Conservation (phyloP, 441 rosid species). For the Eutrema salsugineum region DNA sequence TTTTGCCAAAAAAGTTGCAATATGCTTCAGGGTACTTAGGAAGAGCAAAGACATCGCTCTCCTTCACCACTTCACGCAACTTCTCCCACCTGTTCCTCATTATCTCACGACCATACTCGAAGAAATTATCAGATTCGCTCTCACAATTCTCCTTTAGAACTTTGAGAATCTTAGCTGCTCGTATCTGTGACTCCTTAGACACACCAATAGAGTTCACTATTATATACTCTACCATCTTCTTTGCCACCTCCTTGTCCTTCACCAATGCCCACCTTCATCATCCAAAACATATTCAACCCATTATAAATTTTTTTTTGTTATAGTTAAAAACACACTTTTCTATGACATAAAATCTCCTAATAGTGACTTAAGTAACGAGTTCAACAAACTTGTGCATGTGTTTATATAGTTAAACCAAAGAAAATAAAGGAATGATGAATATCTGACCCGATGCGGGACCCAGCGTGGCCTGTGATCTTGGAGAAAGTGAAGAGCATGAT, state of each 20-base stretch:
- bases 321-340: background rate
- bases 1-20: constrained; percentile 54
- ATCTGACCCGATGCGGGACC: constrained; percentile 84
- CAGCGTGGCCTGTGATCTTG: constrained; percentile 91
- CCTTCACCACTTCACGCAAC: constrained; percentile 44
- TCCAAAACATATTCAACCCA: background rate
- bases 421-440: background rate
- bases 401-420: background rate
- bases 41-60: constrained; percentile 39
- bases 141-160: constrained; percentile 39
- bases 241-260: constrained; percentile 64
- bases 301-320: background rate
- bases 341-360: background rate
- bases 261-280: constrained; percentile 73
- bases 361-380: background rate
- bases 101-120: constrained; percentile 40
- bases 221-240: constrained; percentile 60
- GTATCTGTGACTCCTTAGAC: constrained; percentile 78
- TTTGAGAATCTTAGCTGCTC: constrained; percentile 68
- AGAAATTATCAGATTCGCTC: constrained; percentile 47
- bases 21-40: constrained; percentile 45
- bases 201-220: constrained; percentile 64
- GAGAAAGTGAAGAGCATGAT: constrained; percentile 88
- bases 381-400: background rate
- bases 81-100: constrained; percentile 68